Conservation (phyloP, 345 rosid genomes). For the Lenwebbia sp. region DNA sequence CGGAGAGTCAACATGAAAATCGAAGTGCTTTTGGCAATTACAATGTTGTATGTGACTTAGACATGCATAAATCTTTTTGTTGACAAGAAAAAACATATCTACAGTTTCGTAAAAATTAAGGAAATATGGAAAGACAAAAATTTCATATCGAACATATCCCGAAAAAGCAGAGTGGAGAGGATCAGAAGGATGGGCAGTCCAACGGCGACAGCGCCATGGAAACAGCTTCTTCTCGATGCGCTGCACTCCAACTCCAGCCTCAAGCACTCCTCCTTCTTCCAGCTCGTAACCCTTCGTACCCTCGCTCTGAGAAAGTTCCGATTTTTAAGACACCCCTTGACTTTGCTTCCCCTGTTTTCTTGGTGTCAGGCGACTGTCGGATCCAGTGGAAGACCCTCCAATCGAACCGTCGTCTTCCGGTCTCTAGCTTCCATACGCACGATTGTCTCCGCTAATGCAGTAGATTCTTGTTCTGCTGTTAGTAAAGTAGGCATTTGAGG, state of each 20-base stretch:
- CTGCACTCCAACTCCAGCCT: constrained; percentile 56
- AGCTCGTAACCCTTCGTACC: constrained; percentile 25
- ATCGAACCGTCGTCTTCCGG: constrained; percentile 89
- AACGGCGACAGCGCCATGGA: constrained; percentile 55
- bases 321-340: background rate
- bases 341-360: background rate
- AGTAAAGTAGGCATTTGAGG: background rate
- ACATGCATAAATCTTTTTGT: background rate
- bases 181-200: background rate
- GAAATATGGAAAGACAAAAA: background rate
- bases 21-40: background rate
- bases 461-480: background rate
- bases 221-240: constrained; percentile 64
- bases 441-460: background rate
- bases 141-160: background rate
- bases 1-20: background rate
- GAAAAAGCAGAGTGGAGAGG: background rate
- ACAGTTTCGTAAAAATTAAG: background rate
- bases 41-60: background rate
- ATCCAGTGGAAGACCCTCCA: constrained; percentile 64
- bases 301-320: background rate
- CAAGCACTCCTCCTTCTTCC: constrained; percentile 56
- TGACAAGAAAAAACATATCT: background rate
- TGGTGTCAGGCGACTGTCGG: constrained; percentile 66
- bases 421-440: background rate